Evolutionary conservation across 495 filamentous ascomycete species (phyloP), one percentile per base, ranked within the genome.

Genomic region (Podospora pseudocomata): DNA sequence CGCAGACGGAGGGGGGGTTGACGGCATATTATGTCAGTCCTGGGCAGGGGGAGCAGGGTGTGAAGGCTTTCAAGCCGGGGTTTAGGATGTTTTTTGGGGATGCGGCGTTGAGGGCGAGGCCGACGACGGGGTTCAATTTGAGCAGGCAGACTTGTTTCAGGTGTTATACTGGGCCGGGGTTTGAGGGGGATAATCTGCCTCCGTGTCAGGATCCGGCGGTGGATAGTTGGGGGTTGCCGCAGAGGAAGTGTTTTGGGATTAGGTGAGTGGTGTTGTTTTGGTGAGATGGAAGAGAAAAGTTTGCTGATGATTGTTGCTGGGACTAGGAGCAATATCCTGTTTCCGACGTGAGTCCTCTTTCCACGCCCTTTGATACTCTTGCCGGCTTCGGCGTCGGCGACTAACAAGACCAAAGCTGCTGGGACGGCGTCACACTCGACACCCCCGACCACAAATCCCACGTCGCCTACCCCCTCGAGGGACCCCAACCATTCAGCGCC

Each of bases 351-450:
- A 60, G 57, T 54, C 13, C 15, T 56, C 53, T 49, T 16, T 49
- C 1, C 23, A 23, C 23, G 23, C 23, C 23, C 23, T 23, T 23
- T 23, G 23, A 23, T 23, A 23, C 23, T 23, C 23, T 23, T 23
- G 23, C 23, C 23, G 1, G 23, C 23, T 23, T 23, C 23, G 23
- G 23, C 23, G 23, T 23, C 23, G 23, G 23, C 23, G 23, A 23
- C 39, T 23, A 6, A 60, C 54, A 28, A 26, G 16, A 58, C 6
- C 4, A 30, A 27, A 78, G 73, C 63, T 79, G 75, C 68, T 75
- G 77, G 75, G 77, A 79, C 26, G 76, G 77, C 34, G 72, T 71
- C 67, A 76, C 77, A 44, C 72, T 79, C 11, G 76, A 79, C 62
- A 73, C 69, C 5, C 57, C 63, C 0, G 73, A 78, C 66, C 77